phyloP scores from a whole-genome alignment of 345 rosid genomes.

The Jatropha curcas region DNA sequence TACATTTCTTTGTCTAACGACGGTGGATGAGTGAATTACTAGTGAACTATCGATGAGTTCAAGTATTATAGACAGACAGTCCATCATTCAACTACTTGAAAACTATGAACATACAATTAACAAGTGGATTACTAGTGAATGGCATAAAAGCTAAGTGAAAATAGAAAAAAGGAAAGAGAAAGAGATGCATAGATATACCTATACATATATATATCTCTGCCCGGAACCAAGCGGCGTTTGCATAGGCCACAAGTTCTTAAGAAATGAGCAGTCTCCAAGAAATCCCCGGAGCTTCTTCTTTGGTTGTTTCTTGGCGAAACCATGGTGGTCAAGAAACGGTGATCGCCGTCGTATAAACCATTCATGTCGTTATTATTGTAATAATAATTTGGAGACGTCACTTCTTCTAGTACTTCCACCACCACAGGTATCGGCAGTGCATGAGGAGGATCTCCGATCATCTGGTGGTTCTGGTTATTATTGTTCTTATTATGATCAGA shows the following conservation, averaged over 20 bases:
- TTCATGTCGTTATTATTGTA: neutral
- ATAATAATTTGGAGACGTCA: neutral
- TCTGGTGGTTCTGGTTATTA: neutral
- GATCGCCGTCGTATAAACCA: constrained; percentile 17
- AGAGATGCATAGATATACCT: constrained; percentile 41
- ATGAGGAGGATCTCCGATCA: constrained; percentile 6
- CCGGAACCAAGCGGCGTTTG: constrained; percentile 54
- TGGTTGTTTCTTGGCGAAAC: constrained; percentile 44
- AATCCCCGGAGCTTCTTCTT: constrained; percentile 15
- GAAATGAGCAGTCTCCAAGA: constrained; percentile 44
- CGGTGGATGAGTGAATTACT: no score
- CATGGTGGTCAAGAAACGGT: constrained; percentile 40
- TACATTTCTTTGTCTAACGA: no score
- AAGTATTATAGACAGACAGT: no score
- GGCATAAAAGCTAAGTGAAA: no score
- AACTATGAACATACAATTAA: no score
- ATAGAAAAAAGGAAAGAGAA: neutral
- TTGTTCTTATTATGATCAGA: no score
- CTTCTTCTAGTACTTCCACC: neutral
- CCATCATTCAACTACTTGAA: no score
- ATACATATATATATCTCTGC: constrained; percentile 87
- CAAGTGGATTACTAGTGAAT: no score
- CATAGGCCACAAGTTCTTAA: constrained; percentile 76
- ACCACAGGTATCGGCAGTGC: neutral
- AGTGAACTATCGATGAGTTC: no score